Conservation (phyloP, 345 rosid genomes). For the Melaleuca alternifolia region DNA sequence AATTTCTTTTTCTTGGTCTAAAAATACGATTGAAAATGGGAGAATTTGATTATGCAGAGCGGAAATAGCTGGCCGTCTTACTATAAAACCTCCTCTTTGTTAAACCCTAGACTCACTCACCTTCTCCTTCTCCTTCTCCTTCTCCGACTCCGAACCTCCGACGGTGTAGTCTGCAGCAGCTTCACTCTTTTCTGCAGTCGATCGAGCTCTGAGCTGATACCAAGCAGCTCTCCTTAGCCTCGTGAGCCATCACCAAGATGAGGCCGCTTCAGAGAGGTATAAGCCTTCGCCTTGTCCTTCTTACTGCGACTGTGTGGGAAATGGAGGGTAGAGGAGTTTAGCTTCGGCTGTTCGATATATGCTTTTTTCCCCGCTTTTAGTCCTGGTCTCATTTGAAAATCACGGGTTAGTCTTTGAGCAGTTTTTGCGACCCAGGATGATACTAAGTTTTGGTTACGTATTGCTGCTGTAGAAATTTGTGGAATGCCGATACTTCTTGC, state of each 20-base stretch:
- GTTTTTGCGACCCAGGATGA: not conserved
- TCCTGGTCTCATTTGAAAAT: not conserved
- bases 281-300: not conserved
- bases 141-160: not conserved
- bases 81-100: not conserved
- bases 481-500: not conserved
- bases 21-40: not conserved
- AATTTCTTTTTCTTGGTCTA: no score
- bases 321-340: not conserved
- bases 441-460: not conserved
- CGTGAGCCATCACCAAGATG: not conserved
- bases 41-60: not conserved
- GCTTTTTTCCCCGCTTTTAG: not conserved
- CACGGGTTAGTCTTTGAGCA: not conserved
- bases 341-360: not conserved
- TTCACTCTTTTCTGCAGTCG: not conserved
- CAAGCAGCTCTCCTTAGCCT: not conserved
- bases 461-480: not conserved
- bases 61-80: not conserved
- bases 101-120: not conserved
- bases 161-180: not conserved
- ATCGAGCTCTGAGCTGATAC: not conserved
- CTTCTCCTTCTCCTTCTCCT: not conserved
- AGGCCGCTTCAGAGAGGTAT: not conserved
- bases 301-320: not conserved